A percentile compares a stretch with the other conserved stretches of the same genome.
phyloP scores from a whole-genome alignment of 164 flowering plant genomes.

The Chimonanthus praecox region DNA sequence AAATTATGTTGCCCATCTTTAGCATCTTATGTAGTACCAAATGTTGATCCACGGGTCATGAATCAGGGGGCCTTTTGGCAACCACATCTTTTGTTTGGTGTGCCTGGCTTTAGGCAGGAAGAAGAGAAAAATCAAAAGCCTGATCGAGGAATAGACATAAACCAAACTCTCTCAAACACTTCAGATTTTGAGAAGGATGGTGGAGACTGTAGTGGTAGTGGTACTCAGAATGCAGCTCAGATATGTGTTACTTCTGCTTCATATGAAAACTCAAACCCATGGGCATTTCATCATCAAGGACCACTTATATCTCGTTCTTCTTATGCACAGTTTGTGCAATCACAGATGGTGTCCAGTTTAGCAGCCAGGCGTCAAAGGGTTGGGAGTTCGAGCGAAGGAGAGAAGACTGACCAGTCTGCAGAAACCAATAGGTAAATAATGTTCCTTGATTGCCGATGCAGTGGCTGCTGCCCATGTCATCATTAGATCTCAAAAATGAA shows the following conservation, averaged over 20 bases:
- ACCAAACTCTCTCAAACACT: constrained; percentile 18
- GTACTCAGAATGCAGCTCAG: constrained; percentile 19
- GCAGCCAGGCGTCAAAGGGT: constrained; percentile 23
- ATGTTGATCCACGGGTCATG: constrained; percentile 8
- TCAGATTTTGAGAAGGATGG: constrained; percentile 26
- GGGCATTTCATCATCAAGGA: constrained; percentile 35
- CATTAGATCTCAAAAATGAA: no score
- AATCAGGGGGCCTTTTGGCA: constrained; percentile 33
- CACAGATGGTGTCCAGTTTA: constrained; percentile 24
- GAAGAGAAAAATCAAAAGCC: constrained; percentile 28
- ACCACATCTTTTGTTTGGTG: constrained; percentile 24
- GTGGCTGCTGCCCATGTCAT: neutral
- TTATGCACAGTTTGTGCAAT: constrained; percentile 21
- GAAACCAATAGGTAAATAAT: constrained; percentile 8
- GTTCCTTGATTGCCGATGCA: neutral
- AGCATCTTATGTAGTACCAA: constrained; percentile 8
- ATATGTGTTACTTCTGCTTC: constrained; percentile 16
- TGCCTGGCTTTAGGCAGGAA: constrained; percentile 13
- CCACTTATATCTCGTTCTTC: constrained; percentile 26
- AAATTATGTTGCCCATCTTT: constrained; percentile 12
- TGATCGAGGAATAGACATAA: constrained; percentile 29
- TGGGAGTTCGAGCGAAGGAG: constrained; percentile 14
- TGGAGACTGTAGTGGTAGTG: constrained; percentile 15
- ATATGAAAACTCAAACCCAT: constrained; percentile 24
- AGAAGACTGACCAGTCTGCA: constrained; percentile 8